These are phyloP conservation scores for Paecilomyces formosus DNA, from an alignment of 2,329 filamentous ascomycete species.

Conservation along the genomic window DNA sequence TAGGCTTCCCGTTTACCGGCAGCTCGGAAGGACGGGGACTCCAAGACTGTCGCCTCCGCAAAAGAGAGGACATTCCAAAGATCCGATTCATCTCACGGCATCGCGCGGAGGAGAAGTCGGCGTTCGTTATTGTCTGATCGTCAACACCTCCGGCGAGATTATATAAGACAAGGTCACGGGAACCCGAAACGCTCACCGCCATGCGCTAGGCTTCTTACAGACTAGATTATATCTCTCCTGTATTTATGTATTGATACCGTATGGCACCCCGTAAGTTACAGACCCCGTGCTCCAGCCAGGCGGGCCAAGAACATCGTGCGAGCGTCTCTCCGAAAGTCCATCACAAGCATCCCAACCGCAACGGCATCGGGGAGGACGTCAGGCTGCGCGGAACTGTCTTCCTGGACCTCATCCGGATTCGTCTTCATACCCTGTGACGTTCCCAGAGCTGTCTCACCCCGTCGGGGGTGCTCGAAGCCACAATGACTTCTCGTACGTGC, in stretches of 20 bases:
- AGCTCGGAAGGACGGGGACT: neutral
- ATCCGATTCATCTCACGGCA: neutral
- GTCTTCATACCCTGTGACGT: neutral
- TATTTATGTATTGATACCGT: neutral
- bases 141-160: neutral
- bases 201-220: neutral
- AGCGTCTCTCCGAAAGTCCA: slow-evolving; percentile 1
- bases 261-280: neutral
- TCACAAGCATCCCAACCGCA: slow-evolving; percentile 7
- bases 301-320: neutral
- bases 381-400: neutral
- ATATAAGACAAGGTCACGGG: neutral
- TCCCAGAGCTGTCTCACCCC: slow-evolving; percentile 6
- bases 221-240: neutral
- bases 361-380: neutral
- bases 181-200: neutral
- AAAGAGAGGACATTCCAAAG: neutral
- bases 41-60: neutral
- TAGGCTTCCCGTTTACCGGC: neutral
- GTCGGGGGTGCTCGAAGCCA: slow-evolving; percentile 43
- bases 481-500: slow-evolving; percentile 52
- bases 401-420: neutral
- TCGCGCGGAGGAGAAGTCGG: neutral
- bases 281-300: neutral
- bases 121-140: neutral